Evolutionary conservation across 306 rosid species (phyloP).

Genomic region (Trichosanthes cucumerina): DNA sequence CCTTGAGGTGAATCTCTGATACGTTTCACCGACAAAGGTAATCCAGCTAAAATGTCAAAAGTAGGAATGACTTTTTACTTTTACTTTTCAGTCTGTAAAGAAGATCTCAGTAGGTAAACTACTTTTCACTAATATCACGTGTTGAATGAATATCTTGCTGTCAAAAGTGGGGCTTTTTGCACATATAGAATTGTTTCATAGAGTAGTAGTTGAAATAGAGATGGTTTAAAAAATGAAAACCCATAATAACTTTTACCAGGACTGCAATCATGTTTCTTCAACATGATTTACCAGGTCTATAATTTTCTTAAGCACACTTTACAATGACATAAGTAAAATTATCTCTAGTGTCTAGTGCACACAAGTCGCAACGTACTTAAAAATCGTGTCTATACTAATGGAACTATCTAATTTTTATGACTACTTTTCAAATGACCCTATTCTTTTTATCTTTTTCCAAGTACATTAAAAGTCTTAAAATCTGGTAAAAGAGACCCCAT

Average conservation of each 20-base stretch:
- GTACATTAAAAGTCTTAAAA: not conserved
- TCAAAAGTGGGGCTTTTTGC: not conserved
- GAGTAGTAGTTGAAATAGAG: not conserved
- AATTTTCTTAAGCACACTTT: not conserved
- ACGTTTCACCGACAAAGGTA: too few relatives aligned
- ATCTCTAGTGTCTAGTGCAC: not conserved
- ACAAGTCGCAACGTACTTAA: not conserved
- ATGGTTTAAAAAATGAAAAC: not conserved
- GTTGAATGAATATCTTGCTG: not conserved
- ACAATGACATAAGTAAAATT: not conserved
- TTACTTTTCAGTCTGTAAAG: not conserved
- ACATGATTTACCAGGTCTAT: not conserved
- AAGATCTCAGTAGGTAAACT: not conserved
- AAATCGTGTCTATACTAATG: not conserved
- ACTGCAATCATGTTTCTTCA: not conserved
- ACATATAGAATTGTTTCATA: not conserved
- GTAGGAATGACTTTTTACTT: not conserved
- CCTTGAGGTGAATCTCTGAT: too few relatives aligned
- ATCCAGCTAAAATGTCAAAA: conserved; percentile 1
- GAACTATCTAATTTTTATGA: not conserved
- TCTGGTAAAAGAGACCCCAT: not conserved
- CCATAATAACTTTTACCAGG: not conserved
- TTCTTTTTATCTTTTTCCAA: not conserved
- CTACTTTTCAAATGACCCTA: not conserved
- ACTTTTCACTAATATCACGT: not conserved